Evolutionary conservation across 1,139 yeast genomes (phyloP), one percentile per base, ranked within the genome.

Genomic region (Torulaspora globosa): DNA sequence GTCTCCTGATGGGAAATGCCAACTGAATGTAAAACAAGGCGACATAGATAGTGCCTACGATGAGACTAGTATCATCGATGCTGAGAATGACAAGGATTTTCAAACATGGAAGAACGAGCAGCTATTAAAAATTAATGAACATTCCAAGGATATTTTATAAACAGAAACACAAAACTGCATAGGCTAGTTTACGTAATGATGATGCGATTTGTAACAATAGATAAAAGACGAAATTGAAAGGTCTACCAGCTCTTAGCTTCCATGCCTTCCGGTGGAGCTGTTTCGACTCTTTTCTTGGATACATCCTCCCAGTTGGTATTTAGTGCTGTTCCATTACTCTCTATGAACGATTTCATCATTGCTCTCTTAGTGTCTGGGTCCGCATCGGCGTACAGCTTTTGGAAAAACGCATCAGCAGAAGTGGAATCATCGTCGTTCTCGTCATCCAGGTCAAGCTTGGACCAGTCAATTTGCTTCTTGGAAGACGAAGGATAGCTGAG

Each of bases 281-380:
- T 77, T 55, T 84, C 88, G 46, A 84, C 86, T 29, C 68, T 74
- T 53, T 79, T 80, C 43, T 74, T 71, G 41, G 78, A 73, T 2
- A 95, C 97, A 50, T 88, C 96, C n/a, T 71, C 77, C 99, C 99
- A 94, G 63, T 87, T 85, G 5, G 98, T 94, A 41, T 95, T 87
- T 51, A 94, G 71, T 1, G 95, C 81, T 0, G 98, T 94, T 15
- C 99, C 99, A 55, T 86, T 85, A 56, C 96, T 86, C 67, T 94
- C 97, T n/a, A 80, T 74, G 60, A 79, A 92, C 44, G 96, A 87
- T 69, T 94, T 94, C 94, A 88, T 85, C 97, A 94, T 94, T 1
- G 99, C 99, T 48, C 95, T 75, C 56, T 74, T 74, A 1, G 96
- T 84, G 59, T 92, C 96, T 9, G 85, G 95, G 61, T 89, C 96